Evolutionary conservation across 2,329 filamentous ascomycete genomes (phyloP).

Genomic region (Trichoderma hamatum): DNA sequence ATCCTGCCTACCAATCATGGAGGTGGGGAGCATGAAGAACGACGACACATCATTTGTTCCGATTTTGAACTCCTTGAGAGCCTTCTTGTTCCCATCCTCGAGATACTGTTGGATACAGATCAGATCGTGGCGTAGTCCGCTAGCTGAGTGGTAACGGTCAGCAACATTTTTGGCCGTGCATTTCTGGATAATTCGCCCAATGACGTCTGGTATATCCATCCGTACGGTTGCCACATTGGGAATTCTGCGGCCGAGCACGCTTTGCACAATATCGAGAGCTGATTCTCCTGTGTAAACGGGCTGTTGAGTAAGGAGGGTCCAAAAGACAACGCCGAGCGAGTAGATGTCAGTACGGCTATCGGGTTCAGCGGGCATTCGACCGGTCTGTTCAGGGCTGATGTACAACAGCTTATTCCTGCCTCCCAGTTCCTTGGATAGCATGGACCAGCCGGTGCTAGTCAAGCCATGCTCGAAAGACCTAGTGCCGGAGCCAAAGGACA

Average conservation of each 20-base stretch:
- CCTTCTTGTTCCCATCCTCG: conserved; percentile 71
- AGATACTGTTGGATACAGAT: conserved; percentile 73
- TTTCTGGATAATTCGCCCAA: conserved; percentile 83
- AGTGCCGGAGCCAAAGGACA: conserved; percentile 84
- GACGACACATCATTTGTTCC: conserved; percentile 87
- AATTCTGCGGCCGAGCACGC: conserved; percentile 78
- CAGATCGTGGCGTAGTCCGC: conserved; percentile 82
- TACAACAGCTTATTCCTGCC: conserved; percentile 88
- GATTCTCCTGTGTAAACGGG: conserved; percentile 78
- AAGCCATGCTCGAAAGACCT: conserved; percentile 90
- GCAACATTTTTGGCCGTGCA: conserved; percentile 88
- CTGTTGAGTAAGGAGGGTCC: conserved; percentile 78
- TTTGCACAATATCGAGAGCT: conserved; percentile 89
- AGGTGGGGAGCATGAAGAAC: conserved; percentile 82
- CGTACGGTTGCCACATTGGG: conserved; percentile 75
- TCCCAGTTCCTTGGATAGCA: conserved; percentile 78
- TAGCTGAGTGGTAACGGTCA: conserved; percentile 87
- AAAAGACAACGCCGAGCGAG: conserved; percentile 85
- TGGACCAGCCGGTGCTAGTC: conserved; percentile 82
- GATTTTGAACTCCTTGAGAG: conserved; percentile 73
- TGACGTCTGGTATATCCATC: conserved; percentile 79
- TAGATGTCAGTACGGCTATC: conserved; percentile 94
- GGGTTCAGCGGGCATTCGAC: conserved; percentile 87
- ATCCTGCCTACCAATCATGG: conserved; percentile 76
- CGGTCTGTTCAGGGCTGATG: conserved; percentile 93